Percentiles rank a stretch among this genome's conserved stretches.
phyloP scores from a whole-genome alignment of 345 rosid species.

The Balakata baccata region DNA sequence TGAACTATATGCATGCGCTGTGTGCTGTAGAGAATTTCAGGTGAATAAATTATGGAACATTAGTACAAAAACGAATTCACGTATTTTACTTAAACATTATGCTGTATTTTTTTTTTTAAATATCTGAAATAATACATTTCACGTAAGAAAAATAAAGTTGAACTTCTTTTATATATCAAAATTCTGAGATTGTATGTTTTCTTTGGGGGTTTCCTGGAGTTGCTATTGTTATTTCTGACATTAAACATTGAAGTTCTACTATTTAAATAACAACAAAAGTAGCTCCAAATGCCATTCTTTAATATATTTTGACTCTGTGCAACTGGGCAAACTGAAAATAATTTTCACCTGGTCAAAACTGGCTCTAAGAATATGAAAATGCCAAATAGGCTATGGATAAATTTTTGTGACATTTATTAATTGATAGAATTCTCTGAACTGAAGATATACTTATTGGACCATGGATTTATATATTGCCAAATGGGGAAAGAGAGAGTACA shows the following conservation, averaged over 20 bases:
- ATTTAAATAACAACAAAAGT: not conserved
- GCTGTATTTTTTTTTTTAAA: not conserved
- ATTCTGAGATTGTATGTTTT: not conserved
- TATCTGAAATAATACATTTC: not conserved
- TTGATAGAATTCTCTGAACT: not conserved
- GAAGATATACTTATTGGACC: not conserved
- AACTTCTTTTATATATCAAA: not conserved
- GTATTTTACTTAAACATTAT: not conserved
- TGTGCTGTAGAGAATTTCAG: not conserved
- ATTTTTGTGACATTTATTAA: not conserved
- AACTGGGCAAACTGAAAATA: too few species aligned
- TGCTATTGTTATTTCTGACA: not conserved
- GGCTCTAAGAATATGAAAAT: not conserved
- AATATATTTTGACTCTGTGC: not conserved
- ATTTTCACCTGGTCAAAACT: too few species aligned
- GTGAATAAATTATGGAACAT: not conserved
- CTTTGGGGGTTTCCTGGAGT: not conserved
- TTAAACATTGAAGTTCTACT: not conserved
- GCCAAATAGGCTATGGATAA: not conserved
- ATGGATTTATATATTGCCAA: not conserved
- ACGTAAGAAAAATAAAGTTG: not conserved
- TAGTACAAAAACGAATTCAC: not conserved
- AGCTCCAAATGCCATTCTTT: not conserved
- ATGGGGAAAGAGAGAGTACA: not conserved
- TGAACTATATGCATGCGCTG: not conserved